Base-by-base conservation (phyloP, 2,329 filamentous ascomycete species). In the Neonectria hederae region DNA sequence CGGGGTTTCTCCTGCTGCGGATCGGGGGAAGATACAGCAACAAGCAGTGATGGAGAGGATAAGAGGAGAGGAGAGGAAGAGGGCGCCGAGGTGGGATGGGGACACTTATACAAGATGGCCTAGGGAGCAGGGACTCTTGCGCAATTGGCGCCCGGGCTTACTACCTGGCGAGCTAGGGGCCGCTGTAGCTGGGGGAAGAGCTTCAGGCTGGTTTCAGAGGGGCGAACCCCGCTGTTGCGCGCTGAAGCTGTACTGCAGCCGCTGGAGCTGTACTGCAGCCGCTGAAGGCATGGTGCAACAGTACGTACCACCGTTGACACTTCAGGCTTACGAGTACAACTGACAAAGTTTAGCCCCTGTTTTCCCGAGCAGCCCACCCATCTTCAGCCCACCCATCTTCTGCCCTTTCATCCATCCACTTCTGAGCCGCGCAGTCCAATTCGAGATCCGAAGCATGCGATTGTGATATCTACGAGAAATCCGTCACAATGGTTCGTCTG, bases 351-450 rank as follows among this genome's bases (percentile, higher is more conserved):
- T 73, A 74, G 24, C 76, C 76, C 55, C 40, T 54, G 70, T 70
- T 76, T 76, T 67, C 48, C 76, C 76, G 73, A 38, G 49, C 38
- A 26, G 30, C 56, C 40, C n/a, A n/a, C n/a, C n/a, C n/a, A n/a
- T n/a, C n/a, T n/a, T n/a, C n/a, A n/a, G n/a, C n/a, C n/a, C n/a
- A n/a, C n/a, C n/a, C 67, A 66, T 68, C 63, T 72, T 74, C 72
- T 69, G 21, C 48, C 51, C 43, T 43, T 59, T 35, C 46, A 21
- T 63, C 59, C 59, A 60, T 49, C 61, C 38, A 66, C 57, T 65
- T 65, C 52, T 51, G 49, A 58, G 49, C 52, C 51, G 53, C 51
- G 51, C 14, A 32, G 30, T 59, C 38, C 49, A 51, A 48, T 65
- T 69, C 54, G 51, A 72, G 63, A 64, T 67, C 22, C 53, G 61